Conservation (phyloP, 306 rosid species). For the Quillaja saponaria region DNA sequence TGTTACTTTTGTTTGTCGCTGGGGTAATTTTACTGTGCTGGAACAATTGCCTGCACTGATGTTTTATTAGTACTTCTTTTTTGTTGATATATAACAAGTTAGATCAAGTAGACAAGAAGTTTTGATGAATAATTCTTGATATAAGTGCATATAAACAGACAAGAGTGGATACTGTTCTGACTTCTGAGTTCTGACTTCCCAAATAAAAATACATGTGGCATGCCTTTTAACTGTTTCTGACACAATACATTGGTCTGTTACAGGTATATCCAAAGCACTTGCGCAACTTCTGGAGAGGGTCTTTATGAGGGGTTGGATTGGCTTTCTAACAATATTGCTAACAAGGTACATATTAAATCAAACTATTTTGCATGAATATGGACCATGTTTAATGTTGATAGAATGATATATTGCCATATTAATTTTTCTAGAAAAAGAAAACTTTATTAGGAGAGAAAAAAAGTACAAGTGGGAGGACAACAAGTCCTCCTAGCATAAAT, state of each 20-base stretch:
- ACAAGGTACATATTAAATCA: conserved; percentile 58
- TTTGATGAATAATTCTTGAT: neutral
- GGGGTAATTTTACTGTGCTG: neutral
- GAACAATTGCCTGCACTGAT: neutral
- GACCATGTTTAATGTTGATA: neutral
- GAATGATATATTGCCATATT: neutral
- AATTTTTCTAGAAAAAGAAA: no score
- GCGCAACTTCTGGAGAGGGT: conserved; percentile 99
- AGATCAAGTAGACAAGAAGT: no score
- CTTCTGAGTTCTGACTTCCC: neutral
- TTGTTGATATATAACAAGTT: no score
- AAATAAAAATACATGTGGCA: neutral
- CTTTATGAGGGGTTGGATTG: conserved; percentile 91
- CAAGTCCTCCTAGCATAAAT: no score
- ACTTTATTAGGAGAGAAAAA: no score
- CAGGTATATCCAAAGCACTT: conserved; percentile 99
- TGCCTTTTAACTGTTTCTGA: conserved; percentile 17
- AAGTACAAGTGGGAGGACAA: no score
- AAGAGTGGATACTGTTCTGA: conserved; percentile 1
- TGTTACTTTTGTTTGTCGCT: neutral
- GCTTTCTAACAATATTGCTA: conserved; percentile 94
- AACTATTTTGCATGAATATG: no score
- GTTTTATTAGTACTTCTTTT: neutral
- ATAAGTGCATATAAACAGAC: neutral
- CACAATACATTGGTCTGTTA: conserved; percentile 34